Base-by-base conservation (phyloP, 208 protist genomes). In the Novymonas esmeraldas region DNA sequence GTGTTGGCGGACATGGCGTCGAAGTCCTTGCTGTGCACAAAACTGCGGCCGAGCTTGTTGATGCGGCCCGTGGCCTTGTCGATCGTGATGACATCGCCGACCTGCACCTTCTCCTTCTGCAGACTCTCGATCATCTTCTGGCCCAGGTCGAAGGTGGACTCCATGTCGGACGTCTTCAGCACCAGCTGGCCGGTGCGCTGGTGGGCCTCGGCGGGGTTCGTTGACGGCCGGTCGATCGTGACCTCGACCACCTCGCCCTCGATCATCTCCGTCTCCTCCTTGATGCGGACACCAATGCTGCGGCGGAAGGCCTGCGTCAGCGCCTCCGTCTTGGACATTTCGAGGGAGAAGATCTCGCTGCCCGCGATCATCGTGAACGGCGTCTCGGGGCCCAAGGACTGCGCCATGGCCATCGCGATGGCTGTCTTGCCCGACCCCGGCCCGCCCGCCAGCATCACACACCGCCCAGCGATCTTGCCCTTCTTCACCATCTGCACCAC, bases 281-380 rank as follows among this genome's bases (percentile, higher is more conserved):
- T 99, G 67, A 99, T 99, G 50, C 94, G 84, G 24, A 99, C 97
- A 38, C 98, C 99, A 70, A 99, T 99, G 65, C 97, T 99, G 28
- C 97, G 89, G 48, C 99, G 86, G 67, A 99, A 99, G 13, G 98
- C 98, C 88, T 99, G 99, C 36, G 98, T 99, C 6, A 99, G 87
- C 28, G 99, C 99, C 88, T 99, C 99, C n/a, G 99, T 99, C 82
- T 99, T 99, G 55, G 96, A 99, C 98, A 99, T 99, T 75, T 99
- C 99, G 18, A 99, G 83, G 10, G 99, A 99, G 73, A 99, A 99
- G 66, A 99, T 98, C 76, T 99, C 99, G 54, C 89, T 98, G 9
- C 93, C 99, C 36, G 98, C 96, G n/a, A 99, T 98, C 82, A 98
- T 98, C 36, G 98, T 99, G 82, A 99, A 99, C 2, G 99, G 99